A percentile compares a stretch with the other conserved stretches of the same genome.
Evolutionary conservation across 169 alveolate species (phyloP).

Genomic region (Eimeria praecox): DNA sequence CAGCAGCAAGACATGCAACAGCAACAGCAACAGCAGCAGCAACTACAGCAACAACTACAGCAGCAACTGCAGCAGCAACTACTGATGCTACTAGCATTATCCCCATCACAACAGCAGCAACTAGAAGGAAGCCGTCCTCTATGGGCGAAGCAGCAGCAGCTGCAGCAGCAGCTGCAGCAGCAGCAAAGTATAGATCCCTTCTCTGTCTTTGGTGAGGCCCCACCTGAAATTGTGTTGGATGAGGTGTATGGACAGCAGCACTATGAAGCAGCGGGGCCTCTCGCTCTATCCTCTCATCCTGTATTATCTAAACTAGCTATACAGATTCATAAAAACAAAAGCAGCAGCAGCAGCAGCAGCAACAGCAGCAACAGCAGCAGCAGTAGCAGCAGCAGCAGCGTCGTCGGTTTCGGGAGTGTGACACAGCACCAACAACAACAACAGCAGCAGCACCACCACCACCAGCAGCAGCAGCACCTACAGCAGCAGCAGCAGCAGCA

Average conservation of each 20-base stretch:
- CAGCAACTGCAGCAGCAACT: constrained; percentile 33
- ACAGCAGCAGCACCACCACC: too few relatives aligned
- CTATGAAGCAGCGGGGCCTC: constrained; percentile 26
- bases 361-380: not conserved
- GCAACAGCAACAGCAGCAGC: constrained; percentile 1
- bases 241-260: constrained; percentile 73
- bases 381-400: constrained; percentile 11
- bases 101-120: constrained; percentile 23
- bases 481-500: too few relatives aligned
- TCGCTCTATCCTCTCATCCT: constrained; percentile 46
- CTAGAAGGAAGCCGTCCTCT: constrained; percentile 53
- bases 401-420: too few relatives aligned
- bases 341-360: not conserved
- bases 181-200: constrained; percentile 58
- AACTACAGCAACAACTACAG: too few relatives aligned
- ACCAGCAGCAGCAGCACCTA: too few relatives aligned
- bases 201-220: constrained; percentile 70
- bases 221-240: constrained; percentile 49
- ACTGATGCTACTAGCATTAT: not conserved
- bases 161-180: not conserved
- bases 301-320: not conserved
- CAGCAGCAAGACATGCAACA: too few relatives aligned
- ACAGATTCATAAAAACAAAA: not conserved
- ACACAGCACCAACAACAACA: too few relatives aligned
- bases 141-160: constrained; percentile 41